phyloP scores from a whole-genome alignment of 2,329 filamentous ascomycete genomes.

The Amylocarpus encephaloides region DNA sequence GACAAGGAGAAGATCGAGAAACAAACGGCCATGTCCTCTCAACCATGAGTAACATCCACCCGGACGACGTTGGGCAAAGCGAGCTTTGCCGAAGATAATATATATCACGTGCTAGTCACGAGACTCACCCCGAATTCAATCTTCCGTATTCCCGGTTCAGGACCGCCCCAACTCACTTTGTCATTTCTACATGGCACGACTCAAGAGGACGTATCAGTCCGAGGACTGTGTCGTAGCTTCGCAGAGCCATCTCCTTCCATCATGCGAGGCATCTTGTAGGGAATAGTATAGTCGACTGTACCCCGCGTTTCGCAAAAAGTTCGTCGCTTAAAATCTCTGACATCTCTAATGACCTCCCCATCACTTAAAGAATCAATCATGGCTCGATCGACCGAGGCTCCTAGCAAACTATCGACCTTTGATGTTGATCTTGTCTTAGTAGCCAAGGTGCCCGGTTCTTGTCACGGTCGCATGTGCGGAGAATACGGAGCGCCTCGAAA shows the following conservation, averaged over 20 bases:
- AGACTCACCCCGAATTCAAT: no score
- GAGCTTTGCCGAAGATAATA: no score
- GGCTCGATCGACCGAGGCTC: neutral
- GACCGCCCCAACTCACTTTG: no score
- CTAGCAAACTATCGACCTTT: no score
- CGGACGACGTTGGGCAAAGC: no score
- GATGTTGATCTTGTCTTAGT: no score
- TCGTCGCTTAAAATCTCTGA: neutral
- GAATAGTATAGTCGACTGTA: conserved; percentile 2
- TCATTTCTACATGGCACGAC: neutral
- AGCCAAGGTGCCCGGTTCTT: no score
- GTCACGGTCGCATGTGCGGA: no score
- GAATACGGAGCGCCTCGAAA: no score
- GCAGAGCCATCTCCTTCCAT: neutral
- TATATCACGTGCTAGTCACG: no score
- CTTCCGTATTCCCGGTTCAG: no score
- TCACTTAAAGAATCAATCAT: neutral
- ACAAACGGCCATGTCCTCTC: conserved; percentile 1
- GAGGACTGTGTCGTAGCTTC: neutral
- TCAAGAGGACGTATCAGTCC: neutral
- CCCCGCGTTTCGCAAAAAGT: neutral
- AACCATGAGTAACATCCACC: no score
- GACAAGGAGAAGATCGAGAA: conserved; percentile 13
- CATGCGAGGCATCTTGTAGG: neutral
- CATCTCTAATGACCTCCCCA: neutral